A percentile compares a stretch with the other conserved stretches of the same genome.
Evolutionary conservation across 1,284 basidiomycete genomes (phyloP).

Genomic region (Cerioporus squamosus): DNA sequence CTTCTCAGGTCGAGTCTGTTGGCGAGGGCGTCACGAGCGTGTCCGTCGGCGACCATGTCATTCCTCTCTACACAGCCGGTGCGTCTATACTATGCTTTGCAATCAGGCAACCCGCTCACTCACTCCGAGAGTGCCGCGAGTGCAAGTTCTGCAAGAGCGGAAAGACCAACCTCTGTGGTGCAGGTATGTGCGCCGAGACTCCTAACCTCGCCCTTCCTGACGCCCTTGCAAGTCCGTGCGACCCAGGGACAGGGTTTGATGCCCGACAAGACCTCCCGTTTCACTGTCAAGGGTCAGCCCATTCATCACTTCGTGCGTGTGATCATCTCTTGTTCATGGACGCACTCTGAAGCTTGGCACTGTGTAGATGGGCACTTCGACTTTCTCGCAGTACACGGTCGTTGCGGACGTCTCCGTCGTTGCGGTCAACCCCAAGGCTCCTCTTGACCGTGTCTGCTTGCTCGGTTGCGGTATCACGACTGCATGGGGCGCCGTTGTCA

Average conservation of each 20-base stretch:
- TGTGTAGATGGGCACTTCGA: conserved; percentile 95
- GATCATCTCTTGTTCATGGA: background rate
- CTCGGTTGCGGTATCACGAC: conserved; percentile 97
- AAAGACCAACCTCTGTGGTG: conserved; percentile 96
- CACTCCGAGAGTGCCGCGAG: conserved; percentile 79
- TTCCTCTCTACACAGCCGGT: conserved; percentile 94
- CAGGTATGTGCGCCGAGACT: conserved; percentile 51
- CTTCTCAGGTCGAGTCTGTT: conserved; percentile 84
- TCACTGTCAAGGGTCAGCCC: conserved; percentile 88
- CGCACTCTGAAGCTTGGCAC: background rate
- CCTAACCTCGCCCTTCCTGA: background rate
- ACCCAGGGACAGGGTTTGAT: conserved; percentile 97
- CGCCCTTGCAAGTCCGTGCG: conserved; percentile 66
- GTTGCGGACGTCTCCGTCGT: conserved; percentile 98
- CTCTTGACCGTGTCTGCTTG: conserved; percentile 93
- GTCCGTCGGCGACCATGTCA: conserved; percentile 86
- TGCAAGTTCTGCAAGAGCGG: conserved; percentile 99
- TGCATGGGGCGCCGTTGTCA: conserved; percentile 89
- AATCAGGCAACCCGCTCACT: conserved; percentile 13
- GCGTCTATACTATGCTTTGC: conserved; percentile 21
- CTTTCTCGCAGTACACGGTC: conserved; percentile 99
- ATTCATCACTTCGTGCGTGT: conserved; percentile 89
- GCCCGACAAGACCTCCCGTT: conserved; percentile 93
- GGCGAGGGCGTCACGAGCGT: conserved; percentile 94
- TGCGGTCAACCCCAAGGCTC: conserved; percentile 84